Percentiles rank a stretch among this genome's conserved stretches.
These are phyloP conservation scores for Nitzschia sp. DNA, from an alignment of 108 stramenopile species.

Conservation along the genomic window DNA sequence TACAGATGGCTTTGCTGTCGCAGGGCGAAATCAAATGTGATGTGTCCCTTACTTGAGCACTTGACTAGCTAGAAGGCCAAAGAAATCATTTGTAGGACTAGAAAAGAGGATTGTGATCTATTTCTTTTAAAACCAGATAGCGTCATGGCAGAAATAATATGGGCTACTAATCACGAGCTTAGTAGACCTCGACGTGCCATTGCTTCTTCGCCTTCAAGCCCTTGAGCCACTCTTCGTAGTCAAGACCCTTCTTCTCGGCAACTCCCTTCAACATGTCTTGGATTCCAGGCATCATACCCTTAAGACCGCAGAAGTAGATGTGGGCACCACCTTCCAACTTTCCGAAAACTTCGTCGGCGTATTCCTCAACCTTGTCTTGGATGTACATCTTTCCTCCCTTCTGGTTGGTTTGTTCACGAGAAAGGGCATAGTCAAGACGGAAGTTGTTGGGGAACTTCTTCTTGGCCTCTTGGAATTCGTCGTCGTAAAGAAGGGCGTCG, in stretches of 20 bases:
- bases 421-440: constrained; percentile 95
- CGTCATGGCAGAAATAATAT: background rate
- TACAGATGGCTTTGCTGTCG: no score
- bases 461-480: constrained; percentile 91
- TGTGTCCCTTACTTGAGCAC: no score
- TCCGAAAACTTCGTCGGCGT: constrained; percentile 92
- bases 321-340: constrained; percentile 91
- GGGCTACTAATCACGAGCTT: constrained; percentile 29
- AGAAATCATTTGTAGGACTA: no score
- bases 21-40: no score
- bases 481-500: constrained; percentile 94
- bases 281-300: constrained; percentile 99
- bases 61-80: no score
- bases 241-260: constrained; percentile 77
- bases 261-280: constrained; percentile 92
- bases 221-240: constrained; percentile 87
- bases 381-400: constrained; percentile 98
- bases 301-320: constrained; percentile 98
- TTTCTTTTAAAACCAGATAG: background rate
- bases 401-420: constrained; percentile 93
- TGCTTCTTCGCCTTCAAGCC: constrained; percentile 87
- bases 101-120: constrained; percentile 2
- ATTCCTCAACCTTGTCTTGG: constrained; percentile 97
- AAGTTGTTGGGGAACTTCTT: constrained; percentile 88
- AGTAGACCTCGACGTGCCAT: constrained; percentile 92